These are phyloP conservation scores for Pythium chondricola DNA, from an alignment of 352 stramenopile species.

Conservation along the genomic window DNA sequence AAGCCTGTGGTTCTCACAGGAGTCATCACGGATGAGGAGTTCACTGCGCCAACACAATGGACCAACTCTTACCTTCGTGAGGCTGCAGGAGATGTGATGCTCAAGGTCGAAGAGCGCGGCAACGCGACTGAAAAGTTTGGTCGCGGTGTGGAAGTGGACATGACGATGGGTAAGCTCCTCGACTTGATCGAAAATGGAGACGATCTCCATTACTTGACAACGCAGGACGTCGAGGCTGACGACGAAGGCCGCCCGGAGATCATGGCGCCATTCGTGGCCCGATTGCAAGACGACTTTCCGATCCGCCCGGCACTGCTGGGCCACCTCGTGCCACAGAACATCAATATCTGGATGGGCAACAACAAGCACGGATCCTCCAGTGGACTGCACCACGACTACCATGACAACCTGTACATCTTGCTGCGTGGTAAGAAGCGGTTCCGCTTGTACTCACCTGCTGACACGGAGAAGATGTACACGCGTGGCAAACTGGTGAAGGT, in stretches of 20 bases:
- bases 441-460: conserved; percentile 88
- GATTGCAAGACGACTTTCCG: conserved; percentile 77
- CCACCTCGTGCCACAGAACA: conserved; percentile 90
- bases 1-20: conserved; percentile 75
- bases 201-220: conserved; percentile 86
- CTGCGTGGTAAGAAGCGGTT: conserved; percentile 93
- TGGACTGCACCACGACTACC: conserved; percentile 98
- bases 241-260: conserved; percentile 71
- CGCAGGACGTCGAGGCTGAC: conserved; percentile 83
- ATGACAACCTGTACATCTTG: conserved; percentile 98
- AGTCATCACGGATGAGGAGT: conserved; percentile 47
- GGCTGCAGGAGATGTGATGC: conserved; percentile 46
- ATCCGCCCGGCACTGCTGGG: conserved; percentile 79
- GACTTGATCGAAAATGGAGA: conserved; percentile 58
- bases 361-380: conserved; percentile 74
- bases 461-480: conserved; percentile 91
- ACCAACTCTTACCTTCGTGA: conserved; percentile 64
- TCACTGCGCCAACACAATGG: conserved; percentile 60
- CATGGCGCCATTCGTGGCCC: conserved; percentile 79
- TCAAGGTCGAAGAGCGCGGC: conserved; percentile 79
- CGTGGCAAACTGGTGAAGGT: conserved; percentile 76
- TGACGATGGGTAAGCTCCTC: conserved; percentile 77
- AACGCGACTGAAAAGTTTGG: conserved; percentile 72
- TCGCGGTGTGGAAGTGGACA: conserved; percentile 77
- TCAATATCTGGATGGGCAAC: conserved; percentile 97